Base-by-base conservation (phyloP, 495 filamentous ascomycete species). In the Trichoderma parareesei region DNA sequence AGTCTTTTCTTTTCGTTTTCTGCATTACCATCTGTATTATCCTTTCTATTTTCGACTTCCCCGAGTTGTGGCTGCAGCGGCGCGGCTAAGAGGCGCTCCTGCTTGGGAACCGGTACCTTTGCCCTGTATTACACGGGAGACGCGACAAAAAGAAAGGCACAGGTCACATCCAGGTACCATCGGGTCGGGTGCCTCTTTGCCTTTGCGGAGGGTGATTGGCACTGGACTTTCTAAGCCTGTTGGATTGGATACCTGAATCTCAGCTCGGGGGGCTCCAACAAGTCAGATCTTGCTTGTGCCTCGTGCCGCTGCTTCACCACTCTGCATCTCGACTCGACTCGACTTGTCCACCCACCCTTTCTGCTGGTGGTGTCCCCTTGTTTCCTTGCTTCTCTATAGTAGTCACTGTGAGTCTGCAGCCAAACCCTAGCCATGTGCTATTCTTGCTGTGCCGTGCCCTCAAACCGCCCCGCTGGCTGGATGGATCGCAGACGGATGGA, bases 371-470 rank as follows among this genome's bases (percentile, higher is more conserved):
- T 63, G 27, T 20, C n/a, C 48, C 41, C 42, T 43, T 40, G 37
- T 61, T 27, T 40, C 41, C 35, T 13, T 63, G 35, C n/a, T 38
- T 65, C 48, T 65, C 60, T 18, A 35, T 53, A 4, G 53, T 53
- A 4, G 53, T 57, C 53, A 27, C 53, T 57, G 53, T 57, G 53
- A 57, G 53, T 57, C 8, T 16, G 9, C 4, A 27, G 27, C 27
- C 27, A 27, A 57, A 57, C 53, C 53, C 53, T 57, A 57, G 53
- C 53, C 33, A 41, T 41, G 40, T 41, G 40, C 40, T 41, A 11
- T 41, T 1, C 40, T 41, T 41, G 53, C 53, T 33, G 27, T 35
- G 27, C 20, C 27, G 9, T 33, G 53, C 53, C 53, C 53, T 27
- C 27, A 27, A 27, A 27, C 27, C 27, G 27, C 27, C 27, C 27